A percentile compares a stretch with the other conserved stretches of the same genome.
Evolutionary conservation across 164 flowering plant genomes (phyloP).

Genomic region (Sedum album): DNA sequence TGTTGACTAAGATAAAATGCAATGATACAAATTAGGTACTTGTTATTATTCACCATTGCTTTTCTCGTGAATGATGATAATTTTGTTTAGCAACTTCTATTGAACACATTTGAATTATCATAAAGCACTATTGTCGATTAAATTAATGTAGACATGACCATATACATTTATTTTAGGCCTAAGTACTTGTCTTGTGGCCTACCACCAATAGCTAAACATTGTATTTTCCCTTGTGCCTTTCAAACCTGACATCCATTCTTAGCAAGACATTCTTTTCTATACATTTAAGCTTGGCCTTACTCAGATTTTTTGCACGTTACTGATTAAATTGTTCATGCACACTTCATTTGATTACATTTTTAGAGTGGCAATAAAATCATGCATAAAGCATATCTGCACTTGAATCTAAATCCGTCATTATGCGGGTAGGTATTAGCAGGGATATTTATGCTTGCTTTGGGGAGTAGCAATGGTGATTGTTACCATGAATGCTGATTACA

Average conservation of each 20-base stretch:
- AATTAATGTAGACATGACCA: conserved; percentile 1
- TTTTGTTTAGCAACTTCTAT: not conserved
- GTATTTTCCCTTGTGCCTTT: not conserved
- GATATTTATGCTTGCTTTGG: too few species aligned
- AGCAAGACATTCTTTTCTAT: not conserved
- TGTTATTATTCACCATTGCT: not conserved
- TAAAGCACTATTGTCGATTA: not conserved
- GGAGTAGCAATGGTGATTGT: not conserved
- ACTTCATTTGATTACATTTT: not conserved
- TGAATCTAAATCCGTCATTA: not conserved
- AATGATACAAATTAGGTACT: not conserved
- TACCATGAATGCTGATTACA: not conserved
- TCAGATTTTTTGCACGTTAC: not conserved
- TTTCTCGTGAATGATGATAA: not conserved
- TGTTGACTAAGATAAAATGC: not conserved
- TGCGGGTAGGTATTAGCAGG: not conserved
- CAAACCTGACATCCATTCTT: not conserved
- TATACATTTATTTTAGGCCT: not conserved
- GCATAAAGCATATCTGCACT: not conserved
- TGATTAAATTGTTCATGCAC: not conserved
- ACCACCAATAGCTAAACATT: conserved; percentile 4
- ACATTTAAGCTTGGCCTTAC: not conserved
- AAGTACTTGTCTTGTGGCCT: not conserved
- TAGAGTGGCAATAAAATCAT: not conserved
- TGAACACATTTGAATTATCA: not conserved